Evolutionary conservation across 1,284 basidiomycete genomes (phyloP).

Genomic region (Exsudoporus floridanus): DNA sequence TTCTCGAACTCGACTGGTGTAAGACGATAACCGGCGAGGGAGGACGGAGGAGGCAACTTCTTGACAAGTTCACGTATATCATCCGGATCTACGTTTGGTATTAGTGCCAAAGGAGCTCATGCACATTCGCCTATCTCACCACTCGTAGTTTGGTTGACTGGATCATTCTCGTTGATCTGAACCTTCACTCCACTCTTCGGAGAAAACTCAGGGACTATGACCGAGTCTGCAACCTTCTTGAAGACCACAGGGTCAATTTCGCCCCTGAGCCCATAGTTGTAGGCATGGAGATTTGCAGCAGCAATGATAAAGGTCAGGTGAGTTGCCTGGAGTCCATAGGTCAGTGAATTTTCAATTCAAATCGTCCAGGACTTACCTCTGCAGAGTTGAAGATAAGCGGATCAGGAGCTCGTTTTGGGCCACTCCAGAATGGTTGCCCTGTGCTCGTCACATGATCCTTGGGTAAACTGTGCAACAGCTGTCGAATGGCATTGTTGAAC

Average conservation of each 20-base stretch:
- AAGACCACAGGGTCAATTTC: constrained; percentile 80
- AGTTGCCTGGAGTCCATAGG: constrained; percentile 54
- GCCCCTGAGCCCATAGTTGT: constrained; percentile 96
- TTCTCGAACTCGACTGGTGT: constrained; percentile 98
- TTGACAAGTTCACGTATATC: constrained; percentile 60
- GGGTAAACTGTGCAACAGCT: constrained; percentile 91
- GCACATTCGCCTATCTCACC: constrained; percentile 33
- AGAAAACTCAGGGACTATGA: constrained; percentile 89
- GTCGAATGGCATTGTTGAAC: constrained; percentile 92
- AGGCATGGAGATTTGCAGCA: constrained; percentile 95
- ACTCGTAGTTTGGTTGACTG: constrained; percentile 55
- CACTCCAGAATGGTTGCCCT: constrained; percentile 96
- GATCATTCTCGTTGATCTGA: constrained; percentile 94
- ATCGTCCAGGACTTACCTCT: constrained; percentile 60
- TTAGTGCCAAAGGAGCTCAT: constrained; percentile 6
- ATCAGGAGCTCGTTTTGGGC: constrained; percentile 98
- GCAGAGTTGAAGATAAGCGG: constrained; percentile 83
- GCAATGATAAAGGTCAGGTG: constrained; percentile 92
- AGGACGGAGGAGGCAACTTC: constrained; percentile 83
- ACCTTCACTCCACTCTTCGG: constrained; percentile 93
- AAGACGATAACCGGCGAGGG: constrained; percentile 92
- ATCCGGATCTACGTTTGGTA: constrained; percentile 43
- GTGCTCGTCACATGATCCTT: constrained; percentile 89
- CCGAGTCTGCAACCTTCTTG: constrained; percentile 82
- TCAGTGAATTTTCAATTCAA: constrained; percentile 1